Evolutionary conservation across 306 rosid species (phyloP).

Genomic region (Vigna nakashimae): DNA sequence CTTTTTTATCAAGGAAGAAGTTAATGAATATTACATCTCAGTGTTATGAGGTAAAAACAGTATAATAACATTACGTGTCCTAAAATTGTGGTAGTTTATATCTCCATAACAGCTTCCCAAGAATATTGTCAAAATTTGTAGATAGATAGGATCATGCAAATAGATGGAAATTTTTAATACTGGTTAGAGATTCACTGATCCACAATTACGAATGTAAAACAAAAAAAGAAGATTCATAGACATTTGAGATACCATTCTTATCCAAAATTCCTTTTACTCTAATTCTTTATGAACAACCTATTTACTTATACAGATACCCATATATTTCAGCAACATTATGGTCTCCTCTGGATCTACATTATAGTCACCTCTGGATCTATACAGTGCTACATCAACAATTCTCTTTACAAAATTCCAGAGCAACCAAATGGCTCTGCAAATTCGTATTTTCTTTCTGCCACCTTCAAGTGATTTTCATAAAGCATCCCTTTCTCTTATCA

Average conservation of each 20-base stretch:
- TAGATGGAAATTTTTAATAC: neutral
- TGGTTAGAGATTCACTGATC: neutral
- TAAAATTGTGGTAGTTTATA: neutral
- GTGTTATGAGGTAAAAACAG: neutral
- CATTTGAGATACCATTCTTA: neutral
- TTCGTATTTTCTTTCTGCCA: neutral
- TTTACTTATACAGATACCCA: neutral
- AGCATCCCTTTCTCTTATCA: neutral
- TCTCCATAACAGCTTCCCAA: neutral
- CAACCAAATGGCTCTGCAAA: conserved; percentile 15
- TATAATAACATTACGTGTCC: neutral
- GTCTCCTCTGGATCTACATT: neutral
- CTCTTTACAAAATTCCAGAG: neutral
- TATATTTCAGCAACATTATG: neutral
- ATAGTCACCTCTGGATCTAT: neutral
- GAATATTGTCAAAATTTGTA: conserved; percentile 6
- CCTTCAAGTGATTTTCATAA: neutral
- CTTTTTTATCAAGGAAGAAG: neutral
- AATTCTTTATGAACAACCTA: neutral
- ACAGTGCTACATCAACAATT: neutral
- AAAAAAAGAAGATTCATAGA: neutral
- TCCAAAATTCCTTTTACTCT: neutral
- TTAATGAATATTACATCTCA: neutral
- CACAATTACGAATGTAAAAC: neutral
- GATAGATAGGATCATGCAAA: neutral